Conservation (phyloP, 1,139 yeast genomes). For the Chernovozyma aurita region DNA sequence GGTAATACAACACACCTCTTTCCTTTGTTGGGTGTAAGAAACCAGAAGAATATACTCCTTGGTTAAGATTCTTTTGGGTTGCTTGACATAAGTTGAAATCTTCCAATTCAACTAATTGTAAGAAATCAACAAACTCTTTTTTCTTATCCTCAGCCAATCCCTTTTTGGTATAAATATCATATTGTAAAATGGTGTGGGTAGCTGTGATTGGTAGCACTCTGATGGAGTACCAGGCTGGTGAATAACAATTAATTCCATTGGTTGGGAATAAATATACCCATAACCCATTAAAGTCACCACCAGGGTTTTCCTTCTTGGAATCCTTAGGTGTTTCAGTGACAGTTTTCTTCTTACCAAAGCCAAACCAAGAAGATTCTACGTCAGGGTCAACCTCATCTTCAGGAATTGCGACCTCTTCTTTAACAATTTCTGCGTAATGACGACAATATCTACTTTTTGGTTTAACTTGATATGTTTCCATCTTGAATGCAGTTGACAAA, state of each 20-base stretch:
- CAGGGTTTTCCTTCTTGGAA: conserved; percentile 39
- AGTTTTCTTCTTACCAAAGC: conserved; percentile 37
- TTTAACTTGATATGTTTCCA: conserved; percentile 62
- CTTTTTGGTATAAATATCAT: conserved; percentile 58
- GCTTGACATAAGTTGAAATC: conserved; percentile 55
- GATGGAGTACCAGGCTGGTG: conserved; percentile 64
- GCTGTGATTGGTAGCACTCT: conserved; percentile 54
- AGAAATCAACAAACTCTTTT: conserved; percentile 58
- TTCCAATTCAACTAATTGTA: conserved; percentile 57
- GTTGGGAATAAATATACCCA: conserved; percentile 60
- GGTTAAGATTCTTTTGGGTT: conserved; percentile 57
- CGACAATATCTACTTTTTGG: conserved; percentile 57
- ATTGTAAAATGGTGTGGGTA: conserved; percentile 51
- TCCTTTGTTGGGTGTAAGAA: conserved; percentile 57
- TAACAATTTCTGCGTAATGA: conserved; percentile 38
- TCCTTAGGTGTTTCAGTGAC: conserved; percentile 8
- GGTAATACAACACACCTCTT: conserved; percentile 54
- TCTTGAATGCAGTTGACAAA: conserved; percentile 49
- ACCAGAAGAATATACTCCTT: conserved; percentile 55
- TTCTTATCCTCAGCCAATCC: conserved; percentile 48
- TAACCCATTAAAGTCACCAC: conserved; percentile 56
- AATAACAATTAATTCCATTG: conserved; percentile 58
- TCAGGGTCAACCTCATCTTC: conserved; percentile 10
- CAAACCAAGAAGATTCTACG: conserved; percentile 43
- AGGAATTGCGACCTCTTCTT: conserved; percentile 10